A percentile compares a stretch with the other conserved stretches of the same genome.
These are phyloP conservation scores for Fusarium nanum DNA, from an alignment of 2,329 filamentous ascomycete genomes.

Conservation along the genomic window DNA sequence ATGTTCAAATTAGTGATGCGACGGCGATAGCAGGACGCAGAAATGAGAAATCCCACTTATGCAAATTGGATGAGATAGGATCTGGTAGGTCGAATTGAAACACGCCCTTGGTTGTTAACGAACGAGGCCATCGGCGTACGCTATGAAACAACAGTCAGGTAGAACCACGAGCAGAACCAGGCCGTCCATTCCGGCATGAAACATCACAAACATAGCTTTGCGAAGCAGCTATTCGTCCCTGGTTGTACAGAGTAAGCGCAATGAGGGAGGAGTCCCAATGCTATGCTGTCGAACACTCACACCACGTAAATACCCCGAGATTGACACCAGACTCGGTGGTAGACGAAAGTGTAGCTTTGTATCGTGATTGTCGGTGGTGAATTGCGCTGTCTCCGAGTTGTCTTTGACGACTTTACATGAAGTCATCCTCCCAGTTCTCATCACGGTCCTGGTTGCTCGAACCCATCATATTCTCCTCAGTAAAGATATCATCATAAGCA, in stretches of 20 bases:
- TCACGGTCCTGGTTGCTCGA: constrained; percentile 88
- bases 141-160: background rate
- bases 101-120: too few relatives aligned
- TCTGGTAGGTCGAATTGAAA: too few relatives aligned
- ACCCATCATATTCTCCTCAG: constrained; percentile 79
- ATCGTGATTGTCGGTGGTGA: background rate
- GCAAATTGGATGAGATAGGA: too few relatives aligned
- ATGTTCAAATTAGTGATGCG: rapidly evolving
- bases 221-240: too few relatives aligned
- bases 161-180: background rate
- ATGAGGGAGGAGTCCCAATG: background rate
- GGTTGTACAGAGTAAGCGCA: background rate
- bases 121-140: too few relatives aligned
- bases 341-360: constrained; percentile 3
- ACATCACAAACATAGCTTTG: background rate
- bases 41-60: background rate
- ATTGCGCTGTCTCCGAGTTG: too few relatives aligned
- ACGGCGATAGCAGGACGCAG: background rate
- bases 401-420: constrained; percentile 71
- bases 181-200: background rate
- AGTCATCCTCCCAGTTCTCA: constrained; percentile 87
- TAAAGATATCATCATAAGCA: constrained; percentile 93
- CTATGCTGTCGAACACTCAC: background rate
- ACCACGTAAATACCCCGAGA: background rate
- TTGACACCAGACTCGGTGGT: background rate